Base-by-base conservation (phyloP, 768 basidiomycete genomes). In the Jaapia argillacea region DNA sequence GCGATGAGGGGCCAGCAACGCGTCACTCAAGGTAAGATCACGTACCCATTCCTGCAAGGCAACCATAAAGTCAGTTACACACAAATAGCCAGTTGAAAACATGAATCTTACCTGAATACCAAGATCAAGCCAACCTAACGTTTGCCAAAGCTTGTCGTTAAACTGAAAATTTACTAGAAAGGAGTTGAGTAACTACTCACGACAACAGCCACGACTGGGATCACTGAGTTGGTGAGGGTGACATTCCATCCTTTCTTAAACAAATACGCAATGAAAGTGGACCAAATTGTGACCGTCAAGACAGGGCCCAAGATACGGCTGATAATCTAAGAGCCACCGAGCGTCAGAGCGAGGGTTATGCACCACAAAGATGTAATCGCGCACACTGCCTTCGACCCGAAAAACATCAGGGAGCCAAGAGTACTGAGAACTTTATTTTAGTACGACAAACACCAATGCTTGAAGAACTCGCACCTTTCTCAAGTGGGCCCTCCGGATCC, bases 391-490 rank as follows among this genome's bases (percentile, higher is more conserved):
- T 68, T 89, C 79, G 49, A 91, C 44, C 31, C 89, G 76, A 36
- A 92, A 67, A 16, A 92, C 85, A 60, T 92, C 90, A 2, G 89
- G 86, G 10, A 92, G 66, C 89, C 90, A 93, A 13, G 85, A 86
- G 57, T 87, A 89, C 85, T 87, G 45, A 16, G 24, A 25, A 36
- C 25, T 13, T 22, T 18, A 36, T 46, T 24, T 24, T 36, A 25
- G 36, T 18, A 23, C 38, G 28, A 39, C 27, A 12, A 14, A 31
- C 35, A 7, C 16, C 37, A 40, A 39, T n/a, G n/a, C 16, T 10
- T 27, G 21, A 3, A 14, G 18, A n/a, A 16, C 13, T 7, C 38
- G n/a, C 36, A 54, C 54, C 50, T 53, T 54, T 38, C 50, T 44
- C 12, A 50, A 45, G 1, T 45, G 45, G 6, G 44, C 3, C 16